phyloP scores from a whole-genome alignment of 2,329 filamentous ascomycete species.

The Neofusicoccum ribis region DNA sequence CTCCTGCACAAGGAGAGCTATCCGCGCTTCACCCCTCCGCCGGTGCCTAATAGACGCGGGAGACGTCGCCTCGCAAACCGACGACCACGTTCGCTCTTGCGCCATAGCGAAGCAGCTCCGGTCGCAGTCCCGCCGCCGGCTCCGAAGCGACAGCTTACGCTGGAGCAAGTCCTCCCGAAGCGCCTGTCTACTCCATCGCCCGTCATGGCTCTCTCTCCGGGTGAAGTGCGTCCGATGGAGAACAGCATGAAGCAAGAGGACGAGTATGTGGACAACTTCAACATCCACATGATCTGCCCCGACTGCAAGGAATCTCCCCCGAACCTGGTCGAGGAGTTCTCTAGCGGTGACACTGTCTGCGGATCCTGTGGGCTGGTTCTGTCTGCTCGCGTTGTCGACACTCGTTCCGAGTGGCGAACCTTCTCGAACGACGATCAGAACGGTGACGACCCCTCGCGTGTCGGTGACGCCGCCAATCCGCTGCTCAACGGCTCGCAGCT shows the following conservation, averaged over 20 bases:
- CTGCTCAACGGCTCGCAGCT: constrained; percentile 89
- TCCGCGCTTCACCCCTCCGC: neutral
- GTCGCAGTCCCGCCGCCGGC: neutral
- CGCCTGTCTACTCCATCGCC: neutral
- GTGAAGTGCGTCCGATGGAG: constrained; percentile 44
- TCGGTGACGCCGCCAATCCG: constrained; percentile 89
- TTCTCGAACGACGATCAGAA: constrained; percentile 98
- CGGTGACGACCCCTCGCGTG: constrained; percentile 95
- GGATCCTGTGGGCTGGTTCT: constrained; percentile 88
- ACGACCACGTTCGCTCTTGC: neutral
- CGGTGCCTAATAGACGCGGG: neutral
- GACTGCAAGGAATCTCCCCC: constrained; percentile 93
- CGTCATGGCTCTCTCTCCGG: constrained; percentile 39
- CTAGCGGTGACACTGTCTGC: constrained; percentile 89
- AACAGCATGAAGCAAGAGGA: constrained; percentile 35
- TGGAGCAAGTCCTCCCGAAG: neutral
- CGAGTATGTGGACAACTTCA: constrained; percentile 79
- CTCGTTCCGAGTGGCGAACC: constrained; percentile 95
- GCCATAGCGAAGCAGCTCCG: neutral
- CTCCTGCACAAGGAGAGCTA: no score
- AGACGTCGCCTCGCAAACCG: neutral
- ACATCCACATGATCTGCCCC: constrained; percentile 79
- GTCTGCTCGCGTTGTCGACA: constrained; percentile 88
- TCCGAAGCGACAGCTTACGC: neutral
- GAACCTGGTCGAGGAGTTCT: constrained; percentile 89